Evolutionary conservation across 495 filamentous ascomycete genomes (phyloP), one percentile per base, ranked within the genome.

Genomic region (Penicillium nucicola): DNA sequence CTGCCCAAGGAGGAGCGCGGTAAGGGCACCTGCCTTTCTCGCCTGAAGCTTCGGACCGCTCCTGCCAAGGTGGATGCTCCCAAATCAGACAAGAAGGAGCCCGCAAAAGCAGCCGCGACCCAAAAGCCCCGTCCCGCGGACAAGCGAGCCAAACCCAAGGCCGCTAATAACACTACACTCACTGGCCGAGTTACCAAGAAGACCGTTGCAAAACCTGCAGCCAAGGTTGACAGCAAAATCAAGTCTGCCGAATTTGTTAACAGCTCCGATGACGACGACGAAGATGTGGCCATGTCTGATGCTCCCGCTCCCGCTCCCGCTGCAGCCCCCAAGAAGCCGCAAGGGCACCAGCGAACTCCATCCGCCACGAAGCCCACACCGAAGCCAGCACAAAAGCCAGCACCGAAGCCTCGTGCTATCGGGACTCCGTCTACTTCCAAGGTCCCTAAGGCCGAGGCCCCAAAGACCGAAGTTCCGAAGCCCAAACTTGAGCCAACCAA

Each of bases 1-100:
- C 78, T 93, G 22, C 83, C 86, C 1, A 80, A 79, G 50, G 75
- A 83, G 31, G 89, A 95, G 48, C 80, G 90, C 20, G 87, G 84
- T 17, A 90, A 91, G 64, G 89, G 89, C 14, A 90, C 85, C 52
- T 81, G 82, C 45, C 74, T 95, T 8, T 95, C 90, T 53, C 84
- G 83, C 53, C 75, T 96, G 30, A 78, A 83, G 33, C 76, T 92
- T 25, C 62, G 59, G 42, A 82, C 75, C 51, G 80, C 80, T 2
- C 77, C 79, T 4, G 66, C 79, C 22, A 76, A 77, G 40, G 81
- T 81, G 38, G 45, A 74, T 10, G 45, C 59, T 58, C 78, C 80
- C 57, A 76, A 81, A 48, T 66, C 25, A 28, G 25, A 28, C 7
- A 28, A 28, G 25, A 28, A 28, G 25, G 25, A 28, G 7, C 25